Evolutionary conservation across 768 basidiomycete genomes (phyloP).

Genomic region (Cystobasidiopsis lactophilus): DNA sequence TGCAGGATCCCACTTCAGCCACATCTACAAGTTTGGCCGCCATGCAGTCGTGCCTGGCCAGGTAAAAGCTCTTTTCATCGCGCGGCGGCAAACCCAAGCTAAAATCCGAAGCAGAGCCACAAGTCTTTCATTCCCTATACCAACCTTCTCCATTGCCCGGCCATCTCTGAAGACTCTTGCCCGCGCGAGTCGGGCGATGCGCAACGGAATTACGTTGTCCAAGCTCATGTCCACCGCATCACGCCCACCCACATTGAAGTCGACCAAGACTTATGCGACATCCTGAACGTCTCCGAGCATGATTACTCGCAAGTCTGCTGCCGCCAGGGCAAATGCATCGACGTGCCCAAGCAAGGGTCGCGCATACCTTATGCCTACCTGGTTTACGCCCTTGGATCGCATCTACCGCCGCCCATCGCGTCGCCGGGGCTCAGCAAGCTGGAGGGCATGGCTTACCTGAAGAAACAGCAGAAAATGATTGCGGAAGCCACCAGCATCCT

Average conservation of each 20-base stretch:
- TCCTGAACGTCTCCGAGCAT: neutral
- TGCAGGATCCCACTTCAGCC: neutral
- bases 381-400: conserved; percentile 19
- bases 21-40: conserved; percentile 19
- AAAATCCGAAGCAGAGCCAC: neutral
- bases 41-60: conserved; percentile 18
- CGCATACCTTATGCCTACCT: conserved; percentile 16
- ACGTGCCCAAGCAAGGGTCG: neutral
- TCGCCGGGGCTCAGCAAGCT: conserved; percentile 11
- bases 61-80: neutral
- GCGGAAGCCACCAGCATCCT: neutral
- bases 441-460: conserved; percentile 14
- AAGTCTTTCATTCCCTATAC: conserved; percentile 15
- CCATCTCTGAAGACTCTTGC: neutral
- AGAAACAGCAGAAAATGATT: conserved; percentile 12
- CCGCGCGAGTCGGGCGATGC: neutral
- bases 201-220: conserved; percentile 9
- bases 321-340: too few species aligned
- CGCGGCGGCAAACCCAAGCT: neutral
- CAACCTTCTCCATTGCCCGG: conserved; percentile 6
- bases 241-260: conserved; percentile 14
- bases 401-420: conserved; percentile 15
- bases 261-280: conserved; percentile 16
- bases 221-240: conserved; percentile 11
- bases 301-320: too few species aligned